A percentile compares a stretch with the other conserved stretches of the same genome.
Evolutionary conservation across 1,284 basidiomycete species (phyloP).

Genomic region (Schizophyllum commune): DNA sequence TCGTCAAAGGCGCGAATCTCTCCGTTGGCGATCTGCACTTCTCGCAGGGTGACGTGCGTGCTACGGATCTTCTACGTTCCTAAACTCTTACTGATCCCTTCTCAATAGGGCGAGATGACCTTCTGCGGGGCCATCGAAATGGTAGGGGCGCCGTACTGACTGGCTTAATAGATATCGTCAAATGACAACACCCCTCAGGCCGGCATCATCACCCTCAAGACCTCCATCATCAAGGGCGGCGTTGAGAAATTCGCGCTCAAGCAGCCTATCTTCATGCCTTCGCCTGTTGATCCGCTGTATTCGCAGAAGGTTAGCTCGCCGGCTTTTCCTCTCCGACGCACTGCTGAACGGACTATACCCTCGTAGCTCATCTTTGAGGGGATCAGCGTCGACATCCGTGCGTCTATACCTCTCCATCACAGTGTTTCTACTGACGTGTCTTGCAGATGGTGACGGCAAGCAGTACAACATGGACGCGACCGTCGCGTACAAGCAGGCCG

Average conservation of each 20-base stretch:
- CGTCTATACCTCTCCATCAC: conserved; percentile 14
- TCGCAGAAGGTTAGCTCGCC: conserved; percentile 45
- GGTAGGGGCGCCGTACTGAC: conserved; percentile 19
- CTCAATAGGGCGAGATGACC: conserved; percentile 53
- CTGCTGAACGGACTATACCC: neutral
- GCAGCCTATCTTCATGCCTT: conserved; percentile 74
- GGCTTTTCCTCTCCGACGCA: neutral
- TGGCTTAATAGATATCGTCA: neutral
- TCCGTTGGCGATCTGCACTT: conserved; percentile 79
- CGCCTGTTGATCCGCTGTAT: conserved; percentile 69
- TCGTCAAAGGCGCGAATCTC: conserved; percentile 67
- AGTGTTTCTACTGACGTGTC: neutral
- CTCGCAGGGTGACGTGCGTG: conserved; percentile 68
- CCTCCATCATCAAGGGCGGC: conserved; percentile 69
- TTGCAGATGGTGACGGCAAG: conserved; percentile 58
- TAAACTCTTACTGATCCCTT: neutral
- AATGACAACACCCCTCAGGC: conserved; percentile 34
- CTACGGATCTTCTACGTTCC: neutral
- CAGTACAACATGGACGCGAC: conserved; percentile 79
- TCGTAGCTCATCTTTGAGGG: conserved; percentile 62
- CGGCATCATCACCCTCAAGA: conserved; percentile 68
- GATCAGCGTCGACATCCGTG: conserved; percentile 64
- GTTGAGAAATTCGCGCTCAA: conserved; percentile 68
- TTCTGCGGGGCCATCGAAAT: conserved; percentile 81
- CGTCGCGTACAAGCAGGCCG: conserved; percentile 75